These are phyloP conservation scores for Sordaria brevicollis DNA, from an alignment of 495 filamentous ascomycete species.

Conservation along the genomic window DNA sequence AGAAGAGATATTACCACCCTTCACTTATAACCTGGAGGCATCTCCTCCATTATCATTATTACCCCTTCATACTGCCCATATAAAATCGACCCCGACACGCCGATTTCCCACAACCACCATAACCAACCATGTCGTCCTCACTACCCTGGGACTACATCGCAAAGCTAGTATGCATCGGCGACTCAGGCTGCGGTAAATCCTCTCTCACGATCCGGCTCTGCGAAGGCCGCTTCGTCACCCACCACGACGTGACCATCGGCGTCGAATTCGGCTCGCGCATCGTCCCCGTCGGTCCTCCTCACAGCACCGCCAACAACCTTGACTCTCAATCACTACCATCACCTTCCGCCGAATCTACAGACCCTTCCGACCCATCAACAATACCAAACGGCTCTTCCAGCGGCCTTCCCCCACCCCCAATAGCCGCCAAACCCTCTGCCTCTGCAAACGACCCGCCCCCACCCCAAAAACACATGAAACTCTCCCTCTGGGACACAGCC, in stretches of 20 bases:
- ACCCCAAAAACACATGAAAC: constrained; percentile 66
- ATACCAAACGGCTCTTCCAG: neutral
- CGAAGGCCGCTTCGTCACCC: constrained; percentile 85
- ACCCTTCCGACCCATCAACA: neutral
- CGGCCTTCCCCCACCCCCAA: constrained; percentile 28
- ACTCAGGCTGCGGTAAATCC: constrained; percentile 88
- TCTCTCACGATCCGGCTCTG: constrained; percentile 86
- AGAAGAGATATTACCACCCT: neutral
- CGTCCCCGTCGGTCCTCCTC: constrained; percentile 80
- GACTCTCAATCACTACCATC: neutral
- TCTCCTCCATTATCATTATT: neutral
- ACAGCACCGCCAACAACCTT: constrained; percentile 23
- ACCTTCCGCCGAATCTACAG: neutral
- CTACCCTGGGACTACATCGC: constrained; percentile 93
- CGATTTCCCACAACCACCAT: neutral
- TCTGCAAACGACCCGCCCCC: constrained; percentile 12
- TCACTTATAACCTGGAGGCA: neutral
- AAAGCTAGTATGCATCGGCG: constrained; percentile 95
- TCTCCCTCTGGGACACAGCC: constrained; percentile 84
- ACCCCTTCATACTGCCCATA: neutral
- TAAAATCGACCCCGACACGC: neutral
- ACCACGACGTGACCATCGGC: constrained; percentile 96
- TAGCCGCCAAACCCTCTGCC: constrained; percentile 1
- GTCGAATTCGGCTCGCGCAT: constrained; percentile 95
- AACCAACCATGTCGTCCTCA: constrained; percentile 31